Percentiles rank a stretch among this genome's conserved stretches.
Evolutionary conservation across 768 basidiomycete species (phyloP).

Genomic region (Atractiella rhizophila): DNA sequence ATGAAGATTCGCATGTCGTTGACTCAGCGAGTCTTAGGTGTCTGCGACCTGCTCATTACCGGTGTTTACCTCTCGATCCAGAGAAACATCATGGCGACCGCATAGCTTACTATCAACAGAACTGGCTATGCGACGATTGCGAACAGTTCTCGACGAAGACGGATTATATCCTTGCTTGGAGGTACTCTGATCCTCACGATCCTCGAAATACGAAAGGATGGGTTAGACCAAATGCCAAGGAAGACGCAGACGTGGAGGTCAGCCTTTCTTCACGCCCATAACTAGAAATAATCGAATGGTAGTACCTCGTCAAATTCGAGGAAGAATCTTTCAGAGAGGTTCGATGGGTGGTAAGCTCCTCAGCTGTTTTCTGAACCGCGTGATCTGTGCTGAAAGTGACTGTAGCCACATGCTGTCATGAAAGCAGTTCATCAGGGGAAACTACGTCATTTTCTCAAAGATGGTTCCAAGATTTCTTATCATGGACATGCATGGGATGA

Average conservation of each 20-base stretch:
- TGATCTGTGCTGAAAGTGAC: not conserved
- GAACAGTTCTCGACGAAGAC: not conserved
- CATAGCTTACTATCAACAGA: conserved; percentile 1
- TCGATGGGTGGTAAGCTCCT: conserved; percentile 7
- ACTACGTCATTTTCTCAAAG: conserved; percentile 13
- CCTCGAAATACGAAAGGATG: not conserved
- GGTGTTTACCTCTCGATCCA: conserved; percentile 9
- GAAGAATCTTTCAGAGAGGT: conserved; percentile 11
- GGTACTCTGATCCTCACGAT: not conserved
- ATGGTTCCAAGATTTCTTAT: conserved; percentile 13
- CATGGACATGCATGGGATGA: conserved; percentile 3
- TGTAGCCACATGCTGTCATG: conserved; percentile 2
- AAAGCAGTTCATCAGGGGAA: conserved; percentile 1
- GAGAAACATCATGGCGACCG: not conserved
- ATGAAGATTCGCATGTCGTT: not conserved
- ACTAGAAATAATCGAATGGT: conserved; percentile 8
- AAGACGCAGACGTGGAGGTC: not conserved
- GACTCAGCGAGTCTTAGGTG: conserved; percentile 6
- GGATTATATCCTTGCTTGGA: conserved; percentile 16
- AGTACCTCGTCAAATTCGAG: conserved; percentile 18
- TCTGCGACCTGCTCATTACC: conserved; percentile 13
- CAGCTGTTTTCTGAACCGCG: not conserved
- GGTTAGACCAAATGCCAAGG: not conserved
- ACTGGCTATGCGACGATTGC: conserved; percentile 10
- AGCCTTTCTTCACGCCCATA: conserved; percentile 6